Base-by-base conservation (phyloP, 1,284 basidiomycete species). In the Trichosporon inkin region DNA sequence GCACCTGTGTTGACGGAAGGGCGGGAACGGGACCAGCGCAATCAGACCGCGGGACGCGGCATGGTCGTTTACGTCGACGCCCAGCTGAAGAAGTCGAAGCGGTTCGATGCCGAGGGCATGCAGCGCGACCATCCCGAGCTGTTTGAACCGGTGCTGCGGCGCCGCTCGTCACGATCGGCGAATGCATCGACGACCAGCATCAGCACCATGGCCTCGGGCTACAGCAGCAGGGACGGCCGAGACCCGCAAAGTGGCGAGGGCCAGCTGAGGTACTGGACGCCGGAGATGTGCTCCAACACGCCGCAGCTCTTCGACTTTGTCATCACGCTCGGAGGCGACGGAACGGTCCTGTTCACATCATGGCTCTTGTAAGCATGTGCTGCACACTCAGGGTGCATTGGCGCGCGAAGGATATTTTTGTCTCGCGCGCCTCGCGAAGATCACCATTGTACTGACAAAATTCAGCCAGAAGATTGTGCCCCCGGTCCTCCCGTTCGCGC, bases 271-370 rank as follows among this genome's bases (percentile, higher is more conserved):
- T 99, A 95, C 76, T 99, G 96, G 96, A 98, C 93, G 0, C 87
- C 88, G 61, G 90, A 90, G 56, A 96, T 99, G 93, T 99, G 96
- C 79, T 89, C 85, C 60, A 84, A 85, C 58, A 89, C 86, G 61
- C 89, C 96, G 0, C 90, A 99, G 73, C 82, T 98, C 8, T 99
- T 99, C 72, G 96, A 99, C 78, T 96, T 99, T 75, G 96, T 99
- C 62, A 83, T 99, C 55, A 99, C 96, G 88, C 87, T 96, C 62
- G 96, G 96, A 49, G 96, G 96, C 16, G 96, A 99, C 75, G 96
- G 96, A 11, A 99, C 96, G 0, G 95, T 99, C 1, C 84, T 99
- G 19, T 99, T 98, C 81, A 97, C 96, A 6, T 99, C 96, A 4
- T 99, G 96, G 96, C 83, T 99, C 36, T 99, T 99, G 74, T 76